These are phyloP conservation scores for Aphanocladium album DNA, from an alignment of 2,329 filamentous ascomycete species.

Conservation along the genomic window DNA sequence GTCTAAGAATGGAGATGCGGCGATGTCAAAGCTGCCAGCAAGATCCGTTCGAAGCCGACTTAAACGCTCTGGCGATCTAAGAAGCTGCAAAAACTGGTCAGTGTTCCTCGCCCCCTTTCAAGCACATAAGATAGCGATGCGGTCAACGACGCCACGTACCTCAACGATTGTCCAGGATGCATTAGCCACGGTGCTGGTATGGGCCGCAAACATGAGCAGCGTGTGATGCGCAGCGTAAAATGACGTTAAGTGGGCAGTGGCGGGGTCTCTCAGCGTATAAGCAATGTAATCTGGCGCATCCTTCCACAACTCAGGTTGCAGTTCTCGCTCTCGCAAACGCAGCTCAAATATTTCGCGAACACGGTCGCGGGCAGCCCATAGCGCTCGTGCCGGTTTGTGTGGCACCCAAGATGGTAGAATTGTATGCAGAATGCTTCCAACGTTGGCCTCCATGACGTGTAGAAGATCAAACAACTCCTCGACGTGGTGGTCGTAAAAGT, in stretches of 20 bases:
- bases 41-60: conserved; percentile 14
- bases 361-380: conserved; percentile 14
- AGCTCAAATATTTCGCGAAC: conserved; percentile 17
- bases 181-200: conserved; percentile 15
- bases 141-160: no score
- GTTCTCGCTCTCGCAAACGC: conserved; percentile 14
- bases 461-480: conserved; percentile 15
- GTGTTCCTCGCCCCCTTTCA: neutral
- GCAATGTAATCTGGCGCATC: conserved; percentile 17
- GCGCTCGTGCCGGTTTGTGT: conserved; percentile 12
- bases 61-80: neutral
- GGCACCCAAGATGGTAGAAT: conserved; percentile 17
- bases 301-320: neutral
- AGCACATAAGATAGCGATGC: no score
- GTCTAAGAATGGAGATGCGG: conserved; percentile 14
- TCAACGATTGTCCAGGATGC: conserved; percentile 17
- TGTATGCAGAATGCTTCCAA: conserved; percentile 12
- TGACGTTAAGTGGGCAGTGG: conserved; percentile 13
- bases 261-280: conserved; percentile 15
- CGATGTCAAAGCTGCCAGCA: conserved; percentile 3
- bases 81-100: neutral
- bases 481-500: conserved; percentile 16
- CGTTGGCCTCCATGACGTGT: conserved; percentile 15
- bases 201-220: conserved; percentile 17
- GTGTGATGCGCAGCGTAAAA: conserved; percentile 16